phyloP scores from a whole-genome alignment of 352 stramenopile genomes.

The Aphanomyces cochlioides region DNA sequence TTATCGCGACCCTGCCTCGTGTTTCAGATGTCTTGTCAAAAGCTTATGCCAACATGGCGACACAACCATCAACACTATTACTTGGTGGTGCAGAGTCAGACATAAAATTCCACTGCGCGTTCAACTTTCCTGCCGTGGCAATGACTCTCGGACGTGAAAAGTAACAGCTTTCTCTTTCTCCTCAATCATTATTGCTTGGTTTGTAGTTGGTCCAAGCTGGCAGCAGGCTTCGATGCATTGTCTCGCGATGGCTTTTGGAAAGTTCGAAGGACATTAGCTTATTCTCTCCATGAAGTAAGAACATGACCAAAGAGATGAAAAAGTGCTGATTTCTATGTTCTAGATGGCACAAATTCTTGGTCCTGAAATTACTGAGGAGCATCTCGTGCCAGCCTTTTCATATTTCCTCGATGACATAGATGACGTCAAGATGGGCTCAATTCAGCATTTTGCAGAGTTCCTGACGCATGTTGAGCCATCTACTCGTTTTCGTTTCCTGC shows the following conservation, averaged over 20 bases:
- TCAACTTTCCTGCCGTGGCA: conserved; percentile 87
- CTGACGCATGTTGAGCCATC: conserved; percentile 61
- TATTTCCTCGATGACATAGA: conserved; percentile 78
- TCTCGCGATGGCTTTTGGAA: conserved; percentile 83
- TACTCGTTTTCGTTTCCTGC: conserved; percentile 75
- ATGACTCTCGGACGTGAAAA: conserved; percentile 57
- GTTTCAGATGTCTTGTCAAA: conserved; percentile 72
- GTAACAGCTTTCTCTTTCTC: neutral
- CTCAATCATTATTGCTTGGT: too few relatives aligned
- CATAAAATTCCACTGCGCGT: conserved; percentile 90
- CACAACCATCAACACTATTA: conserved; percentile 43
- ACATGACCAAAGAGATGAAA: neutral
- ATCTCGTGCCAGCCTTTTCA: conserved; percentile 79
- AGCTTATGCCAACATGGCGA: conserved; percentile 85
- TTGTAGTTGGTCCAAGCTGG: conserved; percentile 60
- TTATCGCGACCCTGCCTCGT: conserved; percentile 77
- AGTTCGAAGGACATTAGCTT: conserved; percentile 88
- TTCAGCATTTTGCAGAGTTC: conserved; percentile 85
- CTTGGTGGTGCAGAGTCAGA: conserved; percentile 76
- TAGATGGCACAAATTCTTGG: conserved; percentile 69
- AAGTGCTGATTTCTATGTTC: neutral
- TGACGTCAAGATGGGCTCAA: conserved; percentile 75
- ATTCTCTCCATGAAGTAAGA: conserved; percentile 83
- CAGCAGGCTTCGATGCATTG: conserved; percentile 75
- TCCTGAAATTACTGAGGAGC: conserved; percentile 66